Conservation (phyloP, 768 basidiomycete species). For the Mycena capillaripes region DNA sequence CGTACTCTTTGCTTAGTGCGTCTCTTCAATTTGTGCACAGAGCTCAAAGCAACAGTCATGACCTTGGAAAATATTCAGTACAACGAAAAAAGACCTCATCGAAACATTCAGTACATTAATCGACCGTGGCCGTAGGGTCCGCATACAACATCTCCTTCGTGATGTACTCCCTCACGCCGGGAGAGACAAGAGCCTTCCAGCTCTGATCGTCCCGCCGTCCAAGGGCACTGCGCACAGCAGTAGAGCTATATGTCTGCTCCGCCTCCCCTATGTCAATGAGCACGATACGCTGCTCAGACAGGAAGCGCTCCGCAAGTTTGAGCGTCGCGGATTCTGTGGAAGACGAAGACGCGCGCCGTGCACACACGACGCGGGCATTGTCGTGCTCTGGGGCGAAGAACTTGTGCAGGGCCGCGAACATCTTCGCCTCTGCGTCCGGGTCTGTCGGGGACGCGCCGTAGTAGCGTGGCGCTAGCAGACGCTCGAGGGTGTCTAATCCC, state of each 20-base stretch:
- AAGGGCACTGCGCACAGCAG: slow-evolving; percentile 25
- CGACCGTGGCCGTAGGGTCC: neutral
- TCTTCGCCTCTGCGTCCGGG: slow-evolving; percentile 54
- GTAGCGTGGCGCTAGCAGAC: slow-evolving; percentile 83
- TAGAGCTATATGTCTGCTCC: slow-evolving; percentile 45
- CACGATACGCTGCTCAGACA: slow-evolving; percentile 63
- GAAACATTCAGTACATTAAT: neutral
- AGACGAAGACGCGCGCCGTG: slow-evolving; percentile 56
- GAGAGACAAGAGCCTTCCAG: slow-evolving; percentile 25
- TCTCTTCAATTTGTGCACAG: too few relatives aligned
- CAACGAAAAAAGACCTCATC: too few relatives aligned
- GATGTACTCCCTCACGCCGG: slow-evolving; percentile 26
- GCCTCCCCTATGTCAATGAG: slow-evolving; percentile 74
- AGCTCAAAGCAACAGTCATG: too few relatives aligned
- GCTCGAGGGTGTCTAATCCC: slow-evolving; percentile 88
- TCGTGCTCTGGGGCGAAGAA: slow-evolving; percentile 74
- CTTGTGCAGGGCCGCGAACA: slow-evolving; percentile 66
- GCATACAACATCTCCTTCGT: slow-evolving; percentile 4
- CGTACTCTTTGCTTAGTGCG: too few relatives aligned
- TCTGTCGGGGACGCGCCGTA: slow-evolving; percentile 58
- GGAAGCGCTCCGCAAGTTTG: slow-evolving; percentile 61
- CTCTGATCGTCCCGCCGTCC: slow-evolving; percentile 7
- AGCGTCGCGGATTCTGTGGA: slow-evolving; percentile 35
- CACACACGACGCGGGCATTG: slow-evolving; percentile 76
- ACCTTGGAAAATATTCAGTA: too few relatives aligned